These are phyloP conservation scores for Pleurotus sapidus DNA, from an alignment of 768 basidiomycete species.

Conservation along the genomic window DNA sequence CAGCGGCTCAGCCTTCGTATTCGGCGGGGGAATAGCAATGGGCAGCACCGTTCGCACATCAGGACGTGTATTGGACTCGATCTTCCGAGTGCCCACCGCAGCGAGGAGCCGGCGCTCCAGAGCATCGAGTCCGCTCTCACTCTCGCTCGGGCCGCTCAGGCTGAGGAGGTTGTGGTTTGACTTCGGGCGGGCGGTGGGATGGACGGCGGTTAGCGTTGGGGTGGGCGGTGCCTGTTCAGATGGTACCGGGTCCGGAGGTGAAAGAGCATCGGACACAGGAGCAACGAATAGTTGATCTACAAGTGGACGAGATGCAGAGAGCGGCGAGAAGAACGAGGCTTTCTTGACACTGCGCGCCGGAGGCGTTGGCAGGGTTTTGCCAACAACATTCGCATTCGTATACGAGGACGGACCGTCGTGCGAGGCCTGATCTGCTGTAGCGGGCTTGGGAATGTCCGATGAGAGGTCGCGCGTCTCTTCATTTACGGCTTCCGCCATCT, in stretches of 20 bases:
- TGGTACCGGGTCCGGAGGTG: slow-evolving; percentile 10
- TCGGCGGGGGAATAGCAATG: slow-evolving; percentile 32
- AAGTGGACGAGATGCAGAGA: slow-evolving; percentile 15
- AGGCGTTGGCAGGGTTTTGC: slow-evolving; percentile 63
- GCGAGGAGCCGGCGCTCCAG: slow-evolving; percentile 65
- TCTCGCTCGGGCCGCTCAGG: slow-evolving; percentile 27
- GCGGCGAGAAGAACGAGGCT: slow-evolving; percentile 7
- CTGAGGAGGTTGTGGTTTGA: slow-evolving; percentile 14
- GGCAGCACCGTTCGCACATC: slow-evolving; percentile 32
- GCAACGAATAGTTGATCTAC: slow-evolving; percentile 26
- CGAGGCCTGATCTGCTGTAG: background rate
- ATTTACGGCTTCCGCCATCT: slow-evolving; percentile 63
- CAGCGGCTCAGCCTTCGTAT: slow-evolving; percentile 27
- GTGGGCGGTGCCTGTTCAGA: slow-evolving; percentile 46
- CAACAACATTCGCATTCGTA: slow-evolving; percentile 19
- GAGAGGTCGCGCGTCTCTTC: slow-evolving; percentile 32
- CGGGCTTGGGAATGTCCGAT: slow-evolving; percentile 30
- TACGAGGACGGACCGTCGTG: background rate
- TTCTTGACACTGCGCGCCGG: slow-evolving; percentile 49
- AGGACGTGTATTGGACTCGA: slow-evolving; percentile 28
- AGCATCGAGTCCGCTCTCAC: slow-evolving; percentile 66
- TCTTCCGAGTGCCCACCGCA: slow-evolving; percentile 70
- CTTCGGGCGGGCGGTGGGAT: slow-evolving; percentile 25
- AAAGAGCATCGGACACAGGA: background rate
- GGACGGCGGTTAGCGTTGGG: slow-evolving; percentile 45